Base-by-base conservation (phyloP, 768 basidiomycete genomes). In the Coprinopsis cinerea region DNA sequence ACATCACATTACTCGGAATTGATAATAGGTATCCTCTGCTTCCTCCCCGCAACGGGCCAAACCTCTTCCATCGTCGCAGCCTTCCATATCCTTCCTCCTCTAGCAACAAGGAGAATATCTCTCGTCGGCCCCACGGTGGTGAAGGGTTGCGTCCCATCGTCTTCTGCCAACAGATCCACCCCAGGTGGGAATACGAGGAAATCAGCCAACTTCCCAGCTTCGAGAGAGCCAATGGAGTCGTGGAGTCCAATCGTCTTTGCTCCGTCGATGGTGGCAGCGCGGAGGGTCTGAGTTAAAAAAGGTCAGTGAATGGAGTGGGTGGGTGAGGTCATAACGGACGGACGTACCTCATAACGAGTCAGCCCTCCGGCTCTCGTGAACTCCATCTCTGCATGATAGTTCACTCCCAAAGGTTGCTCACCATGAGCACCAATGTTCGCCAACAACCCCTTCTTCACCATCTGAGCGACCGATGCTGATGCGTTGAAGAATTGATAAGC, bases 401-500 rank as follows among this genome's bases (percentile, higher is more conserved):
- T 85, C n/a, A 82, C 59, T 0, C 86, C 86, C 10, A 85, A 62
- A 0, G 86, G 85, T 2, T 78, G 75, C 61, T 87, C 82, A 15
- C 86, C 86, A 57, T 88, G 86, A 0, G 85, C 85, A 20, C 85
- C 86, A 51, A 88, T 82, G 55, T 84, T 79, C 2, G 80, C 71
- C 22, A 72, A 67, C 14, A 86, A 62, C 11, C 85, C 85, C 48
- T 72, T 76, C 24, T 73, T 64, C 17, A 86, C 79, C 83, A 88
- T 83, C 58, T 80, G 78, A 0, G 83, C 81, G 9, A 82, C 73
- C 2, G 85, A 85, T 10, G 64, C 67, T 4, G 85, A 87, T 3
- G 81, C 83, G 56, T 88, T 88, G 63, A 79, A 86, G 1, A 86
- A 52, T 3, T 79, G 75, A 44, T 75, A 81, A 0, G 85, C 85